A percentile compares a stretch with the other conserved stretches of the same genome.
These are phyloP conservation scores for Thalassiosira delicatula DNA, from an alignment of 352 stramenopile genomes.

Conservation along the genomic window DNA sequence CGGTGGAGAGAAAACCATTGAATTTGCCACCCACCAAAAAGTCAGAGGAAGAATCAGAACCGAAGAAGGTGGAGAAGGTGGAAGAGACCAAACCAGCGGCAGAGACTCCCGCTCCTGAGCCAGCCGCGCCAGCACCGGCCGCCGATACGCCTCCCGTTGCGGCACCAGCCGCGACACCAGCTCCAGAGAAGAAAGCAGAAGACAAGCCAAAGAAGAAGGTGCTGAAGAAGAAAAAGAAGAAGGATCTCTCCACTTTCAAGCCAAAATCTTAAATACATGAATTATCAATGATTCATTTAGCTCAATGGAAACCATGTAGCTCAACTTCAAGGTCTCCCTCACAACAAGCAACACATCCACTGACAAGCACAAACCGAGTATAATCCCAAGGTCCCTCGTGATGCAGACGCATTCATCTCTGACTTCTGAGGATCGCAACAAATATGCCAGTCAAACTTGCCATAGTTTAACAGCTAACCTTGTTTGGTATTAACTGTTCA, in stretches of 20 bases:
- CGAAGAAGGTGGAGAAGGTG: conserved; percentile 12
- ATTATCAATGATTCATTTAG: neutral
- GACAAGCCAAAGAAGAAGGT: conserved; percentile 50
- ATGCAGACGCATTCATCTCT: too few species aligned
- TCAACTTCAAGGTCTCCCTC: too few species aligned
- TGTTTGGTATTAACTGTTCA: too few species aligned
- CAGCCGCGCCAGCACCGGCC: neutral
- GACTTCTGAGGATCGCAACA: too few species aligned
- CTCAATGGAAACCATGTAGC: too few species aligned
- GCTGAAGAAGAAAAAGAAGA: conserved; percentile 86
- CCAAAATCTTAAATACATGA: conserved; percentile 36
- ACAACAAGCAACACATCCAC: too few species aligned
- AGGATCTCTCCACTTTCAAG: conserved; percentile 82
- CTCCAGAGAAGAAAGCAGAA: conserved; percentile 4
- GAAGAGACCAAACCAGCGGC: conserved; percentile 14
- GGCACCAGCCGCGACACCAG: conserved; percentile 32
- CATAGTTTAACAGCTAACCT: too few species aligned
- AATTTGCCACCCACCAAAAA: conserved; percentile 47
- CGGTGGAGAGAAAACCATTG: conserved; percentile 56
- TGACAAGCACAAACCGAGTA: too few species aligned
- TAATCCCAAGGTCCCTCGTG: too few species aligned
- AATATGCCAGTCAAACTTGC: too few species aligned
- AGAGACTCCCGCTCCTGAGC: conserved; percentile 9
- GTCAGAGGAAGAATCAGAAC: conserved; percentile 26
- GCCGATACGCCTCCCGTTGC: conserved; percentile 26